Evolutionary conservation across 1,284 basidiomycete genomes (phyloP), one percentile per base, ranked within the genome.

Genomic region (Moesziomyces parantarcticus): DNA sequence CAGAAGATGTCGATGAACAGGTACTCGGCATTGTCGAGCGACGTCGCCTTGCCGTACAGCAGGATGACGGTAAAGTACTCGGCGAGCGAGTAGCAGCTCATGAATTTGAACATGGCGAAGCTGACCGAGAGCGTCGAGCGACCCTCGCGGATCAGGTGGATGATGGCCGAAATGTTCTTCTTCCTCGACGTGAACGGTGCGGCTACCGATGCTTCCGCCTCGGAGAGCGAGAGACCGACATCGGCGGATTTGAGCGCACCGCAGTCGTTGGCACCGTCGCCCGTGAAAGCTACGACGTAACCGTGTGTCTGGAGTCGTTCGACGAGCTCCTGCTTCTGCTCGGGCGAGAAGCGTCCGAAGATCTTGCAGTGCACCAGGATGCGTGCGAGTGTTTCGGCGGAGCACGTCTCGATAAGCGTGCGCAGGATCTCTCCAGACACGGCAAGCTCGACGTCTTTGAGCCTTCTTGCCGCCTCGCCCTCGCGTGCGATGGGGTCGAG

Each of bases 51-150:
- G 16, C 67, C 68, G 42, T 76, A 78, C 18, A 78, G 67, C 14
- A 78, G 43, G 2, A 76, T 32, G 11, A 78, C 76, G n/a, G 63
- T 63, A 26, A 65, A 75, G 75, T 75, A 78, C 57, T 78, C 76
- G 41, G 55, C 46, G 3, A 78, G 51, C 36, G 63, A 64, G 58
- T 78, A 78, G 53, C 51, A 51, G 14, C 40, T 46, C 66, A 77
- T 71, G 41, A 48, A 78, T 14, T 53, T 42, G 62, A 78, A 74
- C 59, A 75, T 71, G 29, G 57, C 50, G 42, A 61, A 72, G 1
- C 54, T 57, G 0, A 71, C 70, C 16, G 56, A 47, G 5, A 77
- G 44, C 20, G 65, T 53, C 16, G 63, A 59, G 1, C 75, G 56
- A 3, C 76, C 76, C 46, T 78, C 76, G 8, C 66, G 50, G 48